Evolutionary conservation across 805 yeast genomes (phyloP).

Genomic region (Monosporozyma solicola): DNA sequence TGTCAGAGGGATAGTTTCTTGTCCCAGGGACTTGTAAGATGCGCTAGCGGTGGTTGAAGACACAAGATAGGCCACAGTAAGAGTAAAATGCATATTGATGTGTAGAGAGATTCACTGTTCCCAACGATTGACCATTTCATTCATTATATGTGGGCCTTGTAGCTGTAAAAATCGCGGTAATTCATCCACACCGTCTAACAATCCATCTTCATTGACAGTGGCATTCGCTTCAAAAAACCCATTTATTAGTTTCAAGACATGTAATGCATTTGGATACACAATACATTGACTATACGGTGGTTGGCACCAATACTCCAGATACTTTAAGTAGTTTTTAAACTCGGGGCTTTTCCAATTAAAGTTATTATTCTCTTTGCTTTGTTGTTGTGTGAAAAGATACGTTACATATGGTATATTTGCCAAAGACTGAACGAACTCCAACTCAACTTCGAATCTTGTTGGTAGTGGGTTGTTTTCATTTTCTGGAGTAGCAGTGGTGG

Average conservation of each 20-base stretch:
- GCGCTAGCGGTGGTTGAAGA: no score
- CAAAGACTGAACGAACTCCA: constrained; percentile 79
- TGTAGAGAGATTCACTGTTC: constrained; percentile 26
- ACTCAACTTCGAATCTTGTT: constrained; percentile 35
- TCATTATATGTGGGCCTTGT: constrained; percentile 38
- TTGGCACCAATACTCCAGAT: constrained; percentile 80
- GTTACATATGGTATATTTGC: constrained; percentile 84
- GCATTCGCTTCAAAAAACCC: constrained; percentile 23
- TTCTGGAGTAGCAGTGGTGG: neutral
- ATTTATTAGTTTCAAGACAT: constrained; percentile 54
- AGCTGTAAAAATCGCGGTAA: constrained; percentile 41
- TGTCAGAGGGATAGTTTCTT: no score
- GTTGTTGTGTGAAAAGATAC: constrained; percentile 70
- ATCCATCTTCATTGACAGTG: constrained; percentile 35
- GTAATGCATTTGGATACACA: constrained; percentile 79
- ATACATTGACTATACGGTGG: constrained; percentile 45
- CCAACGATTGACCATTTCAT: constrained; percentile 74
- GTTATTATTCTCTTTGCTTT: constrained; percentile 14
- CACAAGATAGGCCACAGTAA: neutral
- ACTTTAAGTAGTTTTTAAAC: constrained; percentile 67
- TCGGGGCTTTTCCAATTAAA: constrained; percentile 49
- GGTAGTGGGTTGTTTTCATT: constrained; percentile 32
- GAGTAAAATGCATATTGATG: neutral
- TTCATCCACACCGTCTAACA: constrained; percentile 43
- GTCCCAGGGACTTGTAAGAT: no score